These are phyloP conservation scores for Friedmanniomyces endolithicus DNA, from an alignment of 495 filamentous ascomycete genomes.

Conservation along the genomic window DNA sequence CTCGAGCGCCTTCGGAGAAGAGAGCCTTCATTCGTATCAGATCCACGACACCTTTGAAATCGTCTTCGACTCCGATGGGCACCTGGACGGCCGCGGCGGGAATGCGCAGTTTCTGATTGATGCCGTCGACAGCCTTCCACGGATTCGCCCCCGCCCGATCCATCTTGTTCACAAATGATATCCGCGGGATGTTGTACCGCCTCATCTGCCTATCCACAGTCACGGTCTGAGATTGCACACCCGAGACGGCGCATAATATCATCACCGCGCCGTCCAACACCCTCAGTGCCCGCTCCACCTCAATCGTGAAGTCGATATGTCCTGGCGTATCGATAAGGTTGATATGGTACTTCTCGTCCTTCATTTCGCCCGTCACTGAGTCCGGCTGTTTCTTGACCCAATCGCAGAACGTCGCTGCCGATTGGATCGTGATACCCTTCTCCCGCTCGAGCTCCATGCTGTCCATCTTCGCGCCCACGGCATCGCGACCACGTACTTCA, in stretches of 20 bases:
- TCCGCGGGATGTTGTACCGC: slow-evolving; percentile 88
- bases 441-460: slow-evolving; percentile 98
- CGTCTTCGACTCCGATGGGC: slow-evolving; percentile 85
- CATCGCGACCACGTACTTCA: slow-evolving; percentile 91
- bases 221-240: slow-evolving; percentile 95
- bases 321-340: slow-evolving; percentile 99
- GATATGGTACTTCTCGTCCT: slow-evolving; percentile 87
- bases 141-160: slow-evolving; percentile 98
- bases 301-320: slow-evolving; percentile 99
- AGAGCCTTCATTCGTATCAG: slow-evolving; percentile 83
- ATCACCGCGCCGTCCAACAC: slow-evolving; percentile 96
- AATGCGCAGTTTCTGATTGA: slow-evolving; percentile 87
- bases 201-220: slow-evolving; percentile 98
- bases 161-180: slow-evolving; percentile 99
- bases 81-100: slow-evolving; percentile 90
- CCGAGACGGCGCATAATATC: slow-evolving; percentile 95
- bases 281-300: slow-evolving; percentile 90
- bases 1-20: slow-evolving; percentile 75
- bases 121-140: slow-evolving; percentile 94
- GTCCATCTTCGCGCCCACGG: slow-evolving; percentile 98
- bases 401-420: slow-evolving; percentile 93
- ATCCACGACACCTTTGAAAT: slow-evolving; percentile 90
- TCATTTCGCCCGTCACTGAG: slow-evolving; percentile 41
- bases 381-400: slow-evolving; percentile 67
- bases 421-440: slow-evolving; percentile 98